Evolutionary conservation across 2,329 filamentous ascomycete species (phyloP).

Genomic region (Calonectria leucothoes): DNA sequence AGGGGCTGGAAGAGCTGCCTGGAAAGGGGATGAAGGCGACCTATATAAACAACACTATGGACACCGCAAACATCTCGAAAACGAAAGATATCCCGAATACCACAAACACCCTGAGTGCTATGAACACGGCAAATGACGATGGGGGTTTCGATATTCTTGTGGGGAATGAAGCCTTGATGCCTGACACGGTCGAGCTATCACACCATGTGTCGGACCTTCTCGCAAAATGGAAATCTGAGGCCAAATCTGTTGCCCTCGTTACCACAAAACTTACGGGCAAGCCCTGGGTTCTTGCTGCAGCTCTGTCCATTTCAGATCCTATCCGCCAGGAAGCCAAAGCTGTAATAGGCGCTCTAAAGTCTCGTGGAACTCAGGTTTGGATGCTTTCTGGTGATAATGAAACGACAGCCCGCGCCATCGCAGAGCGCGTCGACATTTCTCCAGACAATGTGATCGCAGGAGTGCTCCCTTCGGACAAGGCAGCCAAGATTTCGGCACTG

Average conservation of each 20-base stretch:
- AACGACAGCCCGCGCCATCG: constrained; percentile 86
- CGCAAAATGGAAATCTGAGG: constrained; percentile 69
- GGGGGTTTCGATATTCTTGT: constrained; percentile 66
- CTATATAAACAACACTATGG: constrained; percentile 50
- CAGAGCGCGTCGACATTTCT: constrained; percentile 79
- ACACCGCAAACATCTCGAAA: constrained; percentile 33
- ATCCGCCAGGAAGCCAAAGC: constrained; percentile 77
- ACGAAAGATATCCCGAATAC: too few species aligned
- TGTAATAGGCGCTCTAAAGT: constrained; percentile 73
- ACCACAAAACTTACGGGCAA: constrained; percentile 53
- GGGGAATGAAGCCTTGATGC: constrained; percentile 80
- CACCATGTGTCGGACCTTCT: constrained; percentile 51
- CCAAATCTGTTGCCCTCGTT: constrained; percentile 73
- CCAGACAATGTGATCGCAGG: constrained; percentile 83
- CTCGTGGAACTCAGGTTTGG: constrained; percentile 79
- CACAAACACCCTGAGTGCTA: too few species aligned
- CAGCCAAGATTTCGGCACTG: constrained; percentile 74
- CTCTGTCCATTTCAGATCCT: constrained; percentile 84
- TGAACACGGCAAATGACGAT: constrained; percentile 33
- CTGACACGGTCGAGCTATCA: constrained; percentile 56
- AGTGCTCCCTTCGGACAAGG: constrained; percentile 87
- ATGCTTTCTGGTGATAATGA: constrained; percentile 94
- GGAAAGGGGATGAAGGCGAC: constrained; percentile 77
- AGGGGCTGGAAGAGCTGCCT: constrained; percentile 72
- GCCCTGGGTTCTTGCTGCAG: constrained; percentile 67